Evolutionary conservation across 2,329 filamentous ascomycete genomes (phyloP).

Genomic region (Purpureocillium takamizusanense): DNA sequence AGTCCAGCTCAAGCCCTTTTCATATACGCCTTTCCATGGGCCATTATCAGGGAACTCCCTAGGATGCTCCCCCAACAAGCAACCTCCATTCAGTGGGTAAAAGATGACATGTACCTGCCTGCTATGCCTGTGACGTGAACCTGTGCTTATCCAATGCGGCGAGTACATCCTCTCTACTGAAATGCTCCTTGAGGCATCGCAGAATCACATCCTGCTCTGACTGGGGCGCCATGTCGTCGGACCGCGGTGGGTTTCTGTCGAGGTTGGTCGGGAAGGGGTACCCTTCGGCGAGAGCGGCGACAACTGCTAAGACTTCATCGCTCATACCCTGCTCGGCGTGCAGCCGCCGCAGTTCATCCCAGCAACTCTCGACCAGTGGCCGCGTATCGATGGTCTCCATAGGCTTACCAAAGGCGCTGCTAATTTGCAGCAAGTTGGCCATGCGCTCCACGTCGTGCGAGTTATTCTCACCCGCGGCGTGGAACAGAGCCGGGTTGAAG

Average conservation of each 20-base stretch:
- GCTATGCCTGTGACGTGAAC: background rate
- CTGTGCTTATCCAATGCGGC: conserved; percentile 21
- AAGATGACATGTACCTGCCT: no score
- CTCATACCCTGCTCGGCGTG: conserved; percentile 26
- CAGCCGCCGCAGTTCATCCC: conserved; percentile 25
- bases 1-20: no score
- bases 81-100: no score
- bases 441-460: conserved; percentile 37
- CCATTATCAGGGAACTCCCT: no score
- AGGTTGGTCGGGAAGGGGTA: conserved; percentile 57
- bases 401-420: conserved; percentile 51
- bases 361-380: conserved; percentile 35
- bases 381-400: conserved; percentile 52
- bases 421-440: conserved; percentile 55
- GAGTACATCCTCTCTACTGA: conserved; percentile 29
- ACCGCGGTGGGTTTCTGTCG: conserved; percentile 44
- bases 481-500: conserved; percentile 55
- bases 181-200: conserved; percentile 30
- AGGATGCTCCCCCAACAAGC: no score
- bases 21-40: no score
- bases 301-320: conserved; percentile 32
- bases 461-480: conserved; percentile 51
- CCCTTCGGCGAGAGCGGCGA: conserved; percentile 44
- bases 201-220: conserved; percentile 46
- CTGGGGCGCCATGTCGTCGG: conserved; percentile 49